Evolutionary conservation across 1,139 yeast species (phyloP).

Genomic region (Saccharomyces hybrid): DNA sequence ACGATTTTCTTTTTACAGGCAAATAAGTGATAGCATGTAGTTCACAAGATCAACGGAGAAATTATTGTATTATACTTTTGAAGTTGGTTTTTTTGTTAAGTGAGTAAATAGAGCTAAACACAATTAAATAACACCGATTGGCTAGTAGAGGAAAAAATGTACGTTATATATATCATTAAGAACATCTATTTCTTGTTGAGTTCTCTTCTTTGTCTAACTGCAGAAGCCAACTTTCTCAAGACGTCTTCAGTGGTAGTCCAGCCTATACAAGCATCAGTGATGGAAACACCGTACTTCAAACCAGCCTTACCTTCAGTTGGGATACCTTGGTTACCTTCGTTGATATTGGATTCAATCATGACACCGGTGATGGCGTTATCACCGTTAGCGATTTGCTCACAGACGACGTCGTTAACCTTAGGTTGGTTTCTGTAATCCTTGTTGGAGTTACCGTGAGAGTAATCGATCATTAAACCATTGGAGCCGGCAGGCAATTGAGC

Average conservation of each 20-base stretch:
- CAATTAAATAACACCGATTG: neutral
- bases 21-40: neutral
- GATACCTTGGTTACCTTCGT: slow-evolving; percentile 86
- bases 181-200: slow-evolving; percentile 18
- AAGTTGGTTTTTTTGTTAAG: neutral
- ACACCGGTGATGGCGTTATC: slow-evolving; percentile 78
- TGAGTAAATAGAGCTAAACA: slow-evolving; percentile 1
- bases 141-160: neutral
- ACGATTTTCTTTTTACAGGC: neutral
- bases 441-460: slow-evolving; percentile 93
- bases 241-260: slow-evolving; percentile 85
- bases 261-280: slow-evolving; percentile 92
- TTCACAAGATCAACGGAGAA: neutral
- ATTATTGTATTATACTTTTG: neutral
- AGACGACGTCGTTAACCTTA: slow-evolving; percentile 68
- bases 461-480: slow-evolving; percentile 78
- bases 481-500: slow-evolving; percentile 41
- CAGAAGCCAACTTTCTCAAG: slow-evolving; percentile 68
- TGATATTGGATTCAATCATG: slow-evolving; percentile 90
- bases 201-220: slow-evolving; percentile 73
- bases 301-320: slow-evolving; percentile 65
- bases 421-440: slow-evolving; percentile 96
- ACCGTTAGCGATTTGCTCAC: slow-evolving; percentile 75
- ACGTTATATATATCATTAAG: slow-evolving; percentile 1
- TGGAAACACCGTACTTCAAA: slow-evolving; percentile 89